phyloP scores from a whole-genome alignment of 805 yeast species.

The Myxozyma nipponensis region DNA sequence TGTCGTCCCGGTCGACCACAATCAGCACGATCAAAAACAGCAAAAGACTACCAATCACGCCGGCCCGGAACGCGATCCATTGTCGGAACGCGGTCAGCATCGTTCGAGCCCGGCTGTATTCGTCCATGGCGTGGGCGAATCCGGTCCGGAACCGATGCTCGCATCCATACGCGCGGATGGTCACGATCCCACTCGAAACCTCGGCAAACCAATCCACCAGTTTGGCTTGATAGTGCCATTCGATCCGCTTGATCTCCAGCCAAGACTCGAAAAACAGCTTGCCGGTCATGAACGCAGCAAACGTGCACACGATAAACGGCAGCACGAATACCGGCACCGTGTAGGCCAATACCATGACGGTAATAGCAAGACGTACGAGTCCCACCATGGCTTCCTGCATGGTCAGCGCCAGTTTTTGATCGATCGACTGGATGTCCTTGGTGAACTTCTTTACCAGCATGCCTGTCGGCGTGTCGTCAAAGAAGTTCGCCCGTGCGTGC shows the following conservation, averaged over 20 bases:
- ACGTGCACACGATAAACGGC: constrained; percentile 62
- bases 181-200: constrained; percentile 84
- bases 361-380: constrained; percentile 60
- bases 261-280: constrained; percentile 70
- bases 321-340: constrained; percentile 80
- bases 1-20: constrained; percentile 59
- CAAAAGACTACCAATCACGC: constrained; percentile 73
- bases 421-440: constrained; percentile 88
- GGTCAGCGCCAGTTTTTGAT: constrained; percentile 81
- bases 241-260: constrained; percentile 85
- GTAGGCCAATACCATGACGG: constrained; percentile 62
- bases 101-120: constrained; percentile 83
- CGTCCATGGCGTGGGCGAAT: constrained; percentile 70
- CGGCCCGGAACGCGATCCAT: constrained; percentile 86
- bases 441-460: constrained; percentile 95
- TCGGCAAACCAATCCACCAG: constrained; percentile 95
- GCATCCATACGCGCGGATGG: constrained; percentile 93
- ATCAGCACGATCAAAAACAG: constrained; percentile 76
- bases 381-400: constrained; percentile 69
- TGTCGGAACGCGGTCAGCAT: constrained; percentile 91
- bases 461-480: constrained; percentile 92
- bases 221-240: constrained; percentile 85
- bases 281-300: constrained; percentile 67
- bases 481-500: constrained; percentile 78
- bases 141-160: constrained; percentile 78